phyloP scores from a whole-genome alignment of 306 rosid species.

The Luffa acutangula region DNA sequence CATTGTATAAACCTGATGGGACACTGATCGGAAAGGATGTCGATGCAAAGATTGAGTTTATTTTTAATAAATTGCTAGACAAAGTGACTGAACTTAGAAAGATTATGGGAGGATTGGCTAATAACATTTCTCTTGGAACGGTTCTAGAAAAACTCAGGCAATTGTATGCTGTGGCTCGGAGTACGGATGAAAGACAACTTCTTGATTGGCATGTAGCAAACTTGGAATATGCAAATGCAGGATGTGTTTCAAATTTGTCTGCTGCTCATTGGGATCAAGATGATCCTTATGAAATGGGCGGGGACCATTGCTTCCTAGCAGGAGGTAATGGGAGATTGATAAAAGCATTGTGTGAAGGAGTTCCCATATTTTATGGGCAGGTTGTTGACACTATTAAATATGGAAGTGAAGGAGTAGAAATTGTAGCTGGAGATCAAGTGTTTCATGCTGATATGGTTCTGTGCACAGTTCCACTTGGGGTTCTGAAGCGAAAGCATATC shows the following conservation, averaged over 20 bases:
- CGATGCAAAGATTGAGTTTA: constrained; percentile 52
- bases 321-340: constrained; percentile 88
- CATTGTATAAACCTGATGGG: constrained; percentile 79
- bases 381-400: constrained; percentile 48
- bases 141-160: constrained; percentile 66
- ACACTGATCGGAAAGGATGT: constrained; percentile 42
- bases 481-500: constrained; percentile 53
- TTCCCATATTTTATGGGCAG: constrained; percentile 73
- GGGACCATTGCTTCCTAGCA: constrained; percentile 94
- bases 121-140: constrained; percentile 69
- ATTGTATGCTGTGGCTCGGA: constrained; percentile 58
- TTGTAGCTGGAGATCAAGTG: constrained; percentile 58
- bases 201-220: constrained; percentile 95
- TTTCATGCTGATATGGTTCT: constrained; percentile 65
- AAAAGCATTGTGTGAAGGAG: constrained; percentile 63
- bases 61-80: constrained; percentile 81
- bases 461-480: constrained; percentile 95
- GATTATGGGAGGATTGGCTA: constrained; percentile 78
- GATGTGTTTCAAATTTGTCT: constrained; percentile 86
- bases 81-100: constrained; percentile 80
- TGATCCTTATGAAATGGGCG: constrained; percentile 96
- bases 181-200: constrained; percentile 61
- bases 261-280: constrained; percentile 96
- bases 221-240: constrained; percentile 94
- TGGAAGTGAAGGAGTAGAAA: constrained; percentile 65